Conservation (phyloP, 1,284 basidiomycete species). For the Boletus hoseneyae region DNA sequence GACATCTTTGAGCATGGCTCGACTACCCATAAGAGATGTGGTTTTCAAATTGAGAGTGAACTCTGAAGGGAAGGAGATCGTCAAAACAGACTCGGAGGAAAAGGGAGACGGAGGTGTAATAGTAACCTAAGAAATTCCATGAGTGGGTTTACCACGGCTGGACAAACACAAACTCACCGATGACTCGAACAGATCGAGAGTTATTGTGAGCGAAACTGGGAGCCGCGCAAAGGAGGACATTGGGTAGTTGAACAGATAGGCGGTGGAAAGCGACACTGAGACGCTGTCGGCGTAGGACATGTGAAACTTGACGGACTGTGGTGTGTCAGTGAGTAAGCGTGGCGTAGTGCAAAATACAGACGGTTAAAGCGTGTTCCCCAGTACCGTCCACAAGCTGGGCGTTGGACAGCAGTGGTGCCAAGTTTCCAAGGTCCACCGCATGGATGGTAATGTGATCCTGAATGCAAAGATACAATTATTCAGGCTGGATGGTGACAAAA, state of each 20-base stretch:
- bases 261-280: conserved; percentile 76
- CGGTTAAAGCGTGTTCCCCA: conserved; percentile 10
- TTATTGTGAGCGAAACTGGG: conserved; percentile 74
- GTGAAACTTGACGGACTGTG: conserved; percentile 51
- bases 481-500: not conserved
- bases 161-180: conserved; percentile 43
- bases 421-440: conserved; percentile 66
- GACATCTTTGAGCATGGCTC: conserved; percentile 79
- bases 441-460: conserved; percentile 76
- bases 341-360: conserved; percentile 15
- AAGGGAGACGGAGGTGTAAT: conserved; percentile 48
- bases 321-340: conserved; percentile 8
- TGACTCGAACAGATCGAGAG: conserved; percentile 72
- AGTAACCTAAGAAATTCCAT: conserved; percentile 39
- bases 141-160: conserved; percentile 5
- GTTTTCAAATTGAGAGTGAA: conserved; percentile 70
- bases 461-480: conserved; percentile 6
- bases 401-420: conserved; percentile 63
- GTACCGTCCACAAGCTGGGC: conserved; percentile 43
- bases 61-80: conserved; percentile 58
- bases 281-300: conserved; percentile 67
- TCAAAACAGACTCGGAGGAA: conserved; percentile 50
- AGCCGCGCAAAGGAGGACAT: conserved; percentile 75
- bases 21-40: conserved; percentile 77
- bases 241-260: conserved; percentile 80